phyloP scores from a whole-genome alignment of 2,329 filamentous ascomycete species.

The Plectosphaerella plurivora region DNA sequence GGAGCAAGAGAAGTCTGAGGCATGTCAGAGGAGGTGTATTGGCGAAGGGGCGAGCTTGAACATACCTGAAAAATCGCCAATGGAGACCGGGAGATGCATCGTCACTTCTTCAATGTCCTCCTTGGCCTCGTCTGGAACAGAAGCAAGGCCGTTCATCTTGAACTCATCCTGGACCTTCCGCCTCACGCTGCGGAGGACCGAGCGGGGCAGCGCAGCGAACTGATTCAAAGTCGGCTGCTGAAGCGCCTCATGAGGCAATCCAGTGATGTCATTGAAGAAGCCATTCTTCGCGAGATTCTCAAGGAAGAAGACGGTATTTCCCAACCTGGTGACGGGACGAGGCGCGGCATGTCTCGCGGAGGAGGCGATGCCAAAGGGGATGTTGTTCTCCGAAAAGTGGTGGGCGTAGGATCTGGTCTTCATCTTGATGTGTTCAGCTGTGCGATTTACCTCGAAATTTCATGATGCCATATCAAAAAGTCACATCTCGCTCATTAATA shows the following conservation, averaged over 20 bases:
- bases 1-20: slow-evolving; percentile 49
- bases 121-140: slow-evolving; percentile 8
- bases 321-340: slow-evolving; percentile 45
- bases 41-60: neutral
- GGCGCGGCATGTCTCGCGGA: slow-evolving; percentile 27
- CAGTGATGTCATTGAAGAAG: slow-evolving; percentile 18
- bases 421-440: slow-evolving; percentile 1
- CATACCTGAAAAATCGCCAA: slow-evolving; percentile 44
- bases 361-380: slow-evolving; percentile 49
- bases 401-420: slow-evolving; percentile 28
- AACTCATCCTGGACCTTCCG: slow-evolving; percentile 30
- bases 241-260: slow-evolving; percentile 19
- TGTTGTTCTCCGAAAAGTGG: slow-evolving; percentile 49
- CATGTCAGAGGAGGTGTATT: neutral
- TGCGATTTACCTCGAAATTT: too few relatives aligned
- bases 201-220: slow-evolving; percentile 40
- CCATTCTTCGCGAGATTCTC: slow-evolving; percentile 29
- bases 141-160: slow-evolving; percentile 15
- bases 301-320: slow-evolving; percentile 48
- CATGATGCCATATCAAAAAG: too few relatives aligned
- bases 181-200: slow-evolving; percentile 31
- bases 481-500: too few relatives aligned
- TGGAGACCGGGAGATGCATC: slow-evolving; percentile 50
- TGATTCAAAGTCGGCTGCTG: slow-evolving; percentile 36
- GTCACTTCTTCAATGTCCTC: slow-evolving; percentile 11